phyloP scores from a whole-genome alignment of 495 filamentous ascomycete genomes.

The Lophium mytilinum region DNA sequence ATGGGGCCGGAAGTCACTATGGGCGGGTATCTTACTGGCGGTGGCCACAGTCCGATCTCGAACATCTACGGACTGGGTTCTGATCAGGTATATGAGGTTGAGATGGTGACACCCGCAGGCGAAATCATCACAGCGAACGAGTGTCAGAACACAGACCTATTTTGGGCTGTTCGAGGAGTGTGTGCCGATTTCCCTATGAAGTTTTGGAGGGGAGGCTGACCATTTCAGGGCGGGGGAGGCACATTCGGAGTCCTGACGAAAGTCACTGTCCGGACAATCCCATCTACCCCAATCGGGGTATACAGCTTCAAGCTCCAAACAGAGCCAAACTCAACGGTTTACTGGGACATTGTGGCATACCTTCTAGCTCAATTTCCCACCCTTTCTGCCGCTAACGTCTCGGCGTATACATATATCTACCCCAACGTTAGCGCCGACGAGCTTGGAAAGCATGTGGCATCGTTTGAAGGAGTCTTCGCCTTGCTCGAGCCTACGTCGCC shows the following conservation, averaged over 20 bases:
- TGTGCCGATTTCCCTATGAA: no score
- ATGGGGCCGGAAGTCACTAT: background rate
- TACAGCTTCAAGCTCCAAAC: background rate
- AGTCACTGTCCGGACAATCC: conserved; percentile 4
- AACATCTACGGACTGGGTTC: conserved; percentile 18
- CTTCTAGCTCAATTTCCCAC: background rate
- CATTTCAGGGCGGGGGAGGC: conserved; percentile 7
- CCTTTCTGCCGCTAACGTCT: no score
- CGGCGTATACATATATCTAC: no score
- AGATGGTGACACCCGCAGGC: conserved; percentile 19
- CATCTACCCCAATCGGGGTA: background rate
- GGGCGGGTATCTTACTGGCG: conserved; percentile 16
- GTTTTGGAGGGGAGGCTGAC: no score
- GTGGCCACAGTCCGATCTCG: conserved; percentile 13
- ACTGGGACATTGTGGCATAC: background rate
- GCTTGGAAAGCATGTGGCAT: no score
- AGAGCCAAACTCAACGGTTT: background rate
- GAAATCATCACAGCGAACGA: conserved; percentile 8
- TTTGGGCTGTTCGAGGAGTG: conserved; percentile 19
- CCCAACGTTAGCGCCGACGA: no score
- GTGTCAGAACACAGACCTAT: conserved; percentile 15
- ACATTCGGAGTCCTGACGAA: conserved; percentile 19
- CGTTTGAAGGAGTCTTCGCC: no score
- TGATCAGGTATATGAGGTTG: conserved; percentile 19
- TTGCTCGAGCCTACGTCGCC: no score